phyloP scores from a whole-genome alignment of 2,329 filamentous ascomycete genomes.

The Pezicula radicicola region DNA sequence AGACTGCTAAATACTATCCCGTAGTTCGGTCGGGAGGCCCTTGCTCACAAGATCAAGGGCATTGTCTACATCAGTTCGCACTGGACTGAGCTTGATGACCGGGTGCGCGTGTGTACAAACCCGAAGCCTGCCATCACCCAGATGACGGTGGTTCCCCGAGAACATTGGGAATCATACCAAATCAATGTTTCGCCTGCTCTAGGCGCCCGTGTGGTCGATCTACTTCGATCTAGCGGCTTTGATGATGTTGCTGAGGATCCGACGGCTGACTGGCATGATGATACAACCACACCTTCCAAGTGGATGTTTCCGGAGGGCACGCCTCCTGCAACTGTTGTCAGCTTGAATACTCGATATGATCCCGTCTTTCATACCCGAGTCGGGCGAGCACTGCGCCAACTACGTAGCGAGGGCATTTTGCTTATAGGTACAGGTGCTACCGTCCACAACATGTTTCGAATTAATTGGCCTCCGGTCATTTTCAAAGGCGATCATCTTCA shows the following conservation, averaged over 20 bases:
- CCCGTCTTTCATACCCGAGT: conserved; percentile 52
- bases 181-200: conserved; percentile 55
- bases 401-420: conserved; percentile 52
- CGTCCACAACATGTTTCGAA: conserved; percentile 67
- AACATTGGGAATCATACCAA: conserved; percentile 59
- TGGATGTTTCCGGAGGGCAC: conserved; percentile 62
- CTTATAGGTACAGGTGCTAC: conserved; percentile 56
- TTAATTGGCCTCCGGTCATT: conserved; percentile 63
- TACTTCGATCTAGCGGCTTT: conserved; percentile 51
- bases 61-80: background rate
- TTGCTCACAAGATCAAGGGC: background rate
- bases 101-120: background rate
- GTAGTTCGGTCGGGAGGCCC: background rate
- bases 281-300: conserved; percentile 64
- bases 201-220: conserved; percentile 42
- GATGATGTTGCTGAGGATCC: conserved; percentile 43
- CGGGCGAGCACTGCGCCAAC: conserved; percentile 50
- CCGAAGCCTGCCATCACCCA: background rate
- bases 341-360: conserved; percentile 49
- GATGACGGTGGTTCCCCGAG: conserved; percentile 45
- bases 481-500: conserved; percentile 52
- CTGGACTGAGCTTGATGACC: background rate
- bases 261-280: conserved; percentile 67
- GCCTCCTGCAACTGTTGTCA: conserved; percentile 58
- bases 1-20: background rate